Base-by-base conservation (phyloP, 768 basidiomycete species). In the Candolleomyces eurysporus region DNA sequence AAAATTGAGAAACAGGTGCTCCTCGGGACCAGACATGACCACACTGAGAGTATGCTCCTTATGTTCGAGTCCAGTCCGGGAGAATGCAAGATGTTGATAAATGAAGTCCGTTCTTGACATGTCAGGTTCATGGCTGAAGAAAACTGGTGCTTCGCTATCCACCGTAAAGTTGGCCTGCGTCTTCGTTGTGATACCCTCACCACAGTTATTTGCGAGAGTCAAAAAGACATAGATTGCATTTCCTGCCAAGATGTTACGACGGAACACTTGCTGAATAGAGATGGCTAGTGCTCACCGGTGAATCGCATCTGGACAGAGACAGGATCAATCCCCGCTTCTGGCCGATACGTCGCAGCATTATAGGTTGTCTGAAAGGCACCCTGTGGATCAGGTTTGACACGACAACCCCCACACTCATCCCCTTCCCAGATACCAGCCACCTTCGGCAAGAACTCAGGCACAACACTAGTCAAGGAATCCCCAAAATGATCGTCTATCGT, bases 171-270 rank as follows among this genome's bases (percentile, higher is more conserved):
- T 69, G 50, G 63, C 61, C n/a, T 67, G 62, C 10, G 71, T 72
- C 7, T 50, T 45, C 3, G 69, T 65, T 1, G 68, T 65, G 32
- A 63, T 53, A 2, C 51, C 58, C 13, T 64, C 50, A 21, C 69
- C 72, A 26, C 61, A 61, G 48, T 66, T 64, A 57, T 78, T 76
- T 21, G 74, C 72, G 8, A 77, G 73, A 31, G 77, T 74, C 46
- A 78, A 76, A 59, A 70, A 78, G 11, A 78, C 72, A 57, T 77
- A 78, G 17, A 78, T 68, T 1, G 76, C 76, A 16, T 69, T 73
- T 17, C 77, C 77, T 79, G 46, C 6, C 5, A 13, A 17, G 19
- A 54, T 39, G 21, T 5, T 19, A 26, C 13, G 32, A 54, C 2
- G 5, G 9, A 3, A 17, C 19, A 39, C 4, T 9, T 26, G 67